Base-by-base conservation (phyloP, 2,329 filamentous ascomycete genomes). In the Penicillium brasilianum region DNA sequence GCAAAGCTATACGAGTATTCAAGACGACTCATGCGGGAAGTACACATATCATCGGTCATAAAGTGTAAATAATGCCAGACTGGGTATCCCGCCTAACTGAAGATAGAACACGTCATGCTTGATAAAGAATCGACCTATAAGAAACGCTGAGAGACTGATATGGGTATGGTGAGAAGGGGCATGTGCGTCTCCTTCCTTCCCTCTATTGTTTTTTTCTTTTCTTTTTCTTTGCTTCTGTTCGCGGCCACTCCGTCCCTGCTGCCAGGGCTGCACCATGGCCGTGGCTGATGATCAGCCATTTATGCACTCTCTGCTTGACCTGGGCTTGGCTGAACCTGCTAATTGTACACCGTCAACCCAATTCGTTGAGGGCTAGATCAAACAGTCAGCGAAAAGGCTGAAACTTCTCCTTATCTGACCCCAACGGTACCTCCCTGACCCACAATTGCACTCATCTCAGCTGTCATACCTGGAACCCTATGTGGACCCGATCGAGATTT, bases 91-190 rank as follows among this genome's bases (percentile, higher is more conserved):
- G 41, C 18, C 20, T 44, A 14, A 14, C 14, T 44, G 41, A 44
- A 20, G 39, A 53, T 58, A 53, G 58, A 36, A 60, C 58, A 60
- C 55, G 58, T 60, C 58, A 58, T 58, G n/a, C 55, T 39, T 25
- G n/a, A 49, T 43, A 25, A 25, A 48, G 16, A 5, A 25, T 14
- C 9, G 55, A 49, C 55, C 55, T 60, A 58, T 58, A 48, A 60
- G 39, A 54, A 46, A 60, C 22, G 13, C 25, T 52, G 13, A 25
- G 37, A 51, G 44, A 28, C 3, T 3, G 6, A 28, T 3, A 37
- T 52, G 39, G 20, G 48, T 46, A 48, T 48, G 18, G 16, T 48
- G 44, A 48, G n/a, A 48, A 48, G 44, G 44, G 44, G 10, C 3
- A 14, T 13, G 25, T 48, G 25, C 25, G 22, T 48, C 20, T 30